Conservation (phyloP, 305 asterid species). For the Plantago rigida region DNA sequence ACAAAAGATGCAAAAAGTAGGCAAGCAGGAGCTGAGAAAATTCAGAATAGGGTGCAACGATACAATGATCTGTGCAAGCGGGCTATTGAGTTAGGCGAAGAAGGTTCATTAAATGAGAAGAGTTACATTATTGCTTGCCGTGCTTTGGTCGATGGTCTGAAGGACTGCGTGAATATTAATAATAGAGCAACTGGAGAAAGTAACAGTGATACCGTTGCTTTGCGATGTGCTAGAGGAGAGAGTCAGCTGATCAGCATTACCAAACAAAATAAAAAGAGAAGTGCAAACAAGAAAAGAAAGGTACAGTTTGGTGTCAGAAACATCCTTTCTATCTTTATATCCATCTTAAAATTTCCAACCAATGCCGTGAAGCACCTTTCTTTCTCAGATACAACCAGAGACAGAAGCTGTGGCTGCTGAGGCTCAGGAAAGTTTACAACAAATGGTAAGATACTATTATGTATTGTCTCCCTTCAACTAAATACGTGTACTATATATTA, state of each 20-base stretch:
- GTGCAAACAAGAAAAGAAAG: conserved; percentile 67
- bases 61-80: conserved; percentile 78
- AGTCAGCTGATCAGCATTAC: conserved; percentile 35
- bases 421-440: conserved; percentile 46
- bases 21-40: conserved; percentile 48
- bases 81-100: conserved; percentile 76
- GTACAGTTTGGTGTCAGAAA: conserved; percentile 30
- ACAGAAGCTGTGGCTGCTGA: conserved; percentile 48
- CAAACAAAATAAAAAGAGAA: conserved; percentile 57
- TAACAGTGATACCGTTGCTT: conserved; percentile 41
- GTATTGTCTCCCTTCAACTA: background rate
- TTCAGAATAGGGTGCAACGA: conserved; percentile 61
- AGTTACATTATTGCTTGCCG: conserved; percentile 62
- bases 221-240: conserved; percentile 57
- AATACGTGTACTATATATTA: too few species aligned
- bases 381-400: conserved; percentile 52
- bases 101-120: conserved; percentile 69
- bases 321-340: conserved; percentile 14
- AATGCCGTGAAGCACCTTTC: conserved; percentile 16
- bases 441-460: conserved; percentile 43
- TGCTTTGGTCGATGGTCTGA: conserved; percentile 68
- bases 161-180: conserved; percentile 65
- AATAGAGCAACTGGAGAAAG: conserved; percentile 49
- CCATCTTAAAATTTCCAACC: conserved; percentile 1
- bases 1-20: conserved; percentile 71